Evolutionary conservation across 192 early-diverging fungal genomes (phyloP).

Genomic region (Podila minutissima): DNA sequence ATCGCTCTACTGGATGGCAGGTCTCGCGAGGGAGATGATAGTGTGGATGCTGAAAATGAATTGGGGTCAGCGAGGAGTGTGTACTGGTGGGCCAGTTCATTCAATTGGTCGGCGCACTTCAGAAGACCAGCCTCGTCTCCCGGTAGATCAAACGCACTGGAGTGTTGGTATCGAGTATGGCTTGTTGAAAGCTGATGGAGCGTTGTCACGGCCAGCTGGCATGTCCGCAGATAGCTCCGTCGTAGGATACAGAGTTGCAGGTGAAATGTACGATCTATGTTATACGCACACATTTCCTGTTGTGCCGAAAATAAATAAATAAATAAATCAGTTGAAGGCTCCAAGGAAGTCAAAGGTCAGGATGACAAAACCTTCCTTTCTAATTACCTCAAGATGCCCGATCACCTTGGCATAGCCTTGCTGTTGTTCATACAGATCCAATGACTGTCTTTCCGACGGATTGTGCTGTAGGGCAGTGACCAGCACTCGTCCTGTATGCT

Average conservation of each 20-base stretch:
- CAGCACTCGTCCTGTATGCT: background rate
- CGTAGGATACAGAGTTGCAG: constrained; percentile 17
- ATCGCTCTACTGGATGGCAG: constrained; percentile 25
- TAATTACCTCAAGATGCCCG: constrained; percentile 30
- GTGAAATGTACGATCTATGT: constrained; percentile 31
- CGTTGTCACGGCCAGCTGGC: constrained; percentile 19
- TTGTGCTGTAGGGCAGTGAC: background rate
- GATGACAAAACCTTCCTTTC: background rate
- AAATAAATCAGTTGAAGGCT: background rate
- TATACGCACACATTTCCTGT: constrained; percentile 35
- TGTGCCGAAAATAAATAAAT: background rate
- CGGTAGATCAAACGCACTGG: background rate
- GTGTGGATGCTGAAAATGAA: background rate
- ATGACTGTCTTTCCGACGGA: background rate
- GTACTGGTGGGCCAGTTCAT: constrained; percentile 33
- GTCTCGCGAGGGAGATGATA: background rate
- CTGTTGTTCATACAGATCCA: constrained; percentile 33
- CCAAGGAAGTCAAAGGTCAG: background rate
- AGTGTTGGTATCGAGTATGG: background rate
- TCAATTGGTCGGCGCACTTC: constrained; percentile 25
- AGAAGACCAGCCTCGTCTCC: constrained; percentile 16
- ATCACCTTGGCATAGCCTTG: constrained; percentile 36
- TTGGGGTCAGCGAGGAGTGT: constrained; percentile 3
- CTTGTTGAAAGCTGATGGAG: constrained; percentile 18
- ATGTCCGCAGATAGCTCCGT: constrained; percentile 19